Base-by-base conservation (phyloP, 2,329 filamentous ascomycete species). In the Penicillium italicum region DNA sequence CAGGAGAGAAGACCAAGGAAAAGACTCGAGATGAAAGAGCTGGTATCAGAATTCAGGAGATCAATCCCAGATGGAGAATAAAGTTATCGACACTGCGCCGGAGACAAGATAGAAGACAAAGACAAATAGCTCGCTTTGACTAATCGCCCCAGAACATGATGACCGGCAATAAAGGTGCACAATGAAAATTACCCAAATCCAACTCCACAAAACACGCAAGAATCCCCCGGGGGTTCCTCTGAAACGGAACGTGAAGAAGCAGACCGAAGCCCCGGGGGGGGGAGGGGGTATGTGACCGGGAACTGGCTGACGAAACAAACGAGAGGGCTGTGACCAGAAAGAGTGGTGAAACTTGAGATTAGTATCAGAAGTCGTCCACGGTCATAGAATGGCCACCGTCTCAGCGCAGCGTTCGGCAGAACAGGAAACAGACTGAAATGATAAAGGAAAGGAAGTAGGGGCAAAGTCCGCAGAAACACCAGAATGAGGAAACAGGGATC, bases 161-260 rank as follows among this genome's bases (percentile, higher is more conserved):
- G 49, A 34, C 28, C 33, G 37, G 24, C 45, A 34, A 45, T 24
- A n/a, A 30, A 36, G 36, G 33, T 37, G 38, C 26, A 45, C 45
- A 33, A 31, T 38, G 33, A 34, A 54, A 9, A 51, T 51, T 24
- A 51, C 47, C 53, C 46, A 51, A 40, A 44, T 33, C 53, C 34
- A 55, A 55, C 53, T 55, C 53, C 47, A 40, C 33, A 28, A 43
- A 55, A 51, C 34, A 55, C 53, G 53, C 53, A 45, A 50, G 28
- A 30, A 45, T 22, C 26, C 33, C 46, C 53, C 28, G 26, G 40
- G n/a, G 14, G 3, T 28, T 7, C 31, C 12, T 26, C 20, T 26
- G 8, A 31, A 34, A 52, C 26, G 16, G 34, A 20, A 44, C 14
- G 18, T 37, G 53, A 31, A 30, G 22, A 38, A 33, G 40, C 22